Evolutionary conservation across 2,329 filamentous ascomycete genomes (phyloP), one percentile per base, ranked within the genome.

Genomic region (Monascus ruber): DNA sequence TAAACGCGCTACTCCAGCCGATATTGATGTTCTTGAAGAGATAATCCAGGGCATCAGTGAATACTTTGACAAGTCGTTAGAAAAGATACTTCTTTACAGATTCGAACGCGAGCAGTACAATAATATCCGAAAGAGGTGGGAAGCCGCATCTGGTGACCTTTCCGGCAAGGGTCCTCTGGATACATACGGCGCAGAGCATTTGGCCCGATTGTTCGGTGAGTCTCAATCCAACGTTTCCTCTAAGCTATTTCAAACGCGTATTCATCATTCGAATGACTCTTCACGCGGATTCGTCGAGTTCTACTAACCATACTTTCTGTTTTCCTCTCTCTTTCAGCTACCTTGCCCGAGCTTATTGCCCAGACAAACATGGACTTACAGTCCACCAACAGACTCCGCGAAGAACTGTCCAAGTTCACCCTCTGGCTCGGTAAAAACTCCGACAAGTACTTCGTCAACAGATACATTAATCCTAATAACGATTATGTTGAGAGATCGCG

Each of bases 341-440:
- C 83, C 1, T 79, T 96, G 51, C 89, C 91, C 0, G 91, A 98
- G 58, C 78, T 96, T 32, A 80, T 96, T 45, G 88, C 88, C 4
- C 91, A 98, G 60, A 98, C 91, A 38, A 96, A 96, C 65, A 94
- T 98, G 87, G 91, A 96, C 55, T 73, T 82, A 38, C 87, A 94
- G 59, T 88, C 87, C 2, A 85, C 94, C 33, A 83, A 81, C 45
- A 83, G 87, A 35, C 76, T 96, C 25, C 81, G 87, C 8, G 86
- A 95, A 53, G 91, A 98, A 60, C 73, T 98, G 10, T 74, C 77
- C 49, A 89, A 87, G 63, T 81, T 98, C 63, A 85, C 82, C 7
- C 73, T 77, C 39, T 98, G 88, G 86, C 71, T 98, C 40, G 76
- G 81, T 42, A 83, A 81, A 50, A 79, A 89, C 53, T 78, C 81